A percentile compares a stretch with the other conserved stretches of the same genome.
phyloP scores from a whole-genome alignment of 192 early-diverging fungal species.

The Phycomyces nitens region DNA sequence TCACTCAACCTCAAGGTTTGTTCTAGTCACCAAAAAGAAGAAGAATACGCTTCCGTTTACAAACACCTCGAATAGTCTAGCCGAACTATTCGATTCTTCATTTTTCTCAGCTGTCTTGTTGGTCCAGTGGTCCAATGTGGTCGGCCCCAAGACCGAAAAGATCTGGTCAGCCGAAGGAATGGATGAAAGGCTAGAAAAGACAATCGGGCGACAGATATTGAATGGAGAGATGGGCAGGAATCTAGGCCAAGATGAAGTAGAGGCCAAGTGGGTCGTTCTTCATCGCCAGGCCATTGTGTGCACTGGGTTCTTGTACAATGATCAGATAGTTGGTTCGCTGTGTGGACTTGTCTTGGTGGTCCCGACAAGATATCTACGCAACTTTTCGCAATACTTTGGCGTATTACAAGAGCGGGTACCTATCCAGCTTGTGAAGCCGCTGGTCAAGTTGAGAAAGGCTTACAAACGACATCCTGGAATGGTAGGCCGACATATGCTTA shows the following conservation, averaged over 20 bases:
- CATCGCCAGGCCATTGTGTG: conserved; percentile 32
- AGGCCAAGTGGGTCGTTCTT: conserved; percentile 48
- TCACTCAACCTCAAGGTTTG: background rate
- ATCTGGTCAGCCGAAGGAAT: conserved; percentile 30
- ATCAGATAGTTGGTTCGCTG: conserved; percentile 33
- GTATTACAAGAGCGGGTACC: conserved; percentile 47
- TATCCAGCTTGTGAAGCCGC: conserved; percentile 34
- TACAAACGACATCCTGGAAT: conserved; percentile 28
- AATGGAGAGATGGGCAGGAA: conserved; percentile 49
- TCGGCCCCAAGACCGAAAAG: conserved; percentile 50
- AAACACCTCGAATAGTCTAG: background rate
- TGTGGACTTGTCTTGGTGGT: conserved; percentile 48
- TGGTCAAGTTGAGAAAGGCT: conserved; percentile 32
- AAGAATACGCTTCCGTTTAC: background rate
- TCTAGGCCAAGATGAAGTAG: conserved; percentile 27
- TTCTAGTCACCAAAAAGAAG: conserved; percentile 4
- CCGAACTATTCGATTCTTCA: conserved; percentile 40
- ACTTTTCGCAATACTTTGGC: conserved; percentile 45
- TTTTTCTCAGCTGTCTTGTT: conserved; percentile 52
- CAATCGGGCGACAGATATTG: conserved; percentile 46
- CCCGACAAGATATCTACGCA: conserved; percentile 44
- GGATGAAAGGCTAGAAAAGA: conserved; percentile 7
- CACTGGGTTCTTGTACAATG: conserved; percentile 33
- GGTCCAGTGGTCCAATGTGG: conserved; percentile 52
- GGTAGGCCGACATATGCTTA: conserved; percentile 7